These are phyloP conservation scores for Quercus suber DNA, from an alignment of 306 rosid species.

Conservation along the genomic window DNA sequence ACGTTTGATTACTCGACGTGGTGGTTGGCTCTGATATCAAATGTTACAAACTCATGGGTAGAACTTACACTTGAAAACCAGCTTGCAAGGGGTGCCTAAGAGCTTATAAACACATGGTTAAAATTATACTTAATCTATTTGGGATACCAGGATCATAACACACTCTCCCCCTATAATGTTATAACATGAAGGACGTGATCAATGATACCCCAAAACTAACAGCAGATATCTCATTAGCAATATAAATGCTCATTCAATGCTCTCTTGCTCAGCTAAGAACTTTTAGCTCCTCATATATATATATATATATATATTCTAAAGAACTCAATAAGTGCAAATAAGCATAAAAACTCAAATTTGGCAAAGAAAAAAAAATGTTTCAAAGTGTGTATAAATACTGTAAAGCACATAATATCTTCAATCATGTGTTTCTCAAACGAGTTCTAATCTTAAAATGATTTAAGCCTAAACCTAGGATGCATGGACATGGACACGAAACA, in stretches of 20 bases:
- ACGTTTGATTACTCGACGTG: accelerated
- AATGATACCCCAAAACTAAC: constrained; percentile 52
- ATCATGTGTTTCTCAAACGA: not conserved
- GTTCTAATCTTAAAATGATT: not conserved
- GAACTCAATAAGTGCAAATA: no score
- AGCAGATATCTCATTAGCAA: constrained; percentile 12
- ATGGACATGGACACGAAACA: no score
- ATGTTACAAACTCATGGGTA: no score
- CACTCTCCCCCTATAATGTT: constrained; percentile 78
- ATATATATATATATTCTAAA: no score
- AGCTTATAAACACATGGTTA: no score
- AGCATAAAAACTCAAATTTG: not conserved
- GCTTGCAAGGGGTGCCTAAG: accelerated
- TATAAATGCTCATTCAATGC: no score
- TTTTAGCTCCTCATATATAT: no score
- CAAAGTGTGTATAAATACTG: not conserved
- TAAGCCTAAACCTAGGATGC: not conserved
- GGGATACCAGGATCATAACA: no score
- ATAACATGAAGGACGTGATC: constrained; percentile 49
- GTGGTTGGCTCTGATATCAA: no score
- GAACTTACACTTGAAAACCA: accelerated
- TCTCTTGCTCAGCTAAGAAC: no score
- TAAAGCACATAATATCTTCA: not conserved
- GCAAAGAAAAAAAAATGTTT: not conserved
- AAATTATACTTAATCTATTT: no score